Evolutionary conservation across 176 grass and related monocot species (phyloP), one percentile per base, ranked within the genome.

Genomic region (Aegilops tauschii): DNA sequence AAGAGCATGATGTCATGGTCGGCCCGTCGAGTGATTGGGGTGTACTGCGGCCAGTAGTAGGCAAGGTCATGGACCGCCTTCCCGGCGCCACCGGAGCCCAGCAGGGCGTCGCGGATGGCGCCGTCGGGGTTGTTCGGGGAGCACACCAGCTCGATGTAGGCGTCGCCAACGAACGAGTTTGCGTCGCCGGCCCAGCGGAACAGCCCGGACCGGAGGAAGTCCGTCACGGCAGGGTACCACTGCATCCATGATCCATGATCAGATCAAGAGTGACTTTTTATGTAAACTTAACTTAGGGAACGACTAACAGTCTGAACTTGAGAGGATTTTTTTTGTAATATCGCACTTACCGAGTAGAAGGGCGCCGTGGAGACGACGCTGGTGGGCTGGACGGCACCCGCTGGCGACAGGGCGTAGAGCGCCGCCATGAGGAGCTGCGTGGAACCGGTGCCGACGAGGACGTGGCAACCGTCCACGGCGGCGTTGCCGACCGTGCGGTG

Each of bases 1-100:
- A 98, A 98, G 76, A 98, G 91, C 91, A 93, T 95, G 31, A 98
- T 92, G 78, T 95, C 96, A 14, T 95, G 88, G 69, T 88, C 84
- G 0, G 92, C 90, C 1, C n/a, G 77, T 0, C 25, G 54, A 18
- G 82, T 90, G 82, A 98, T 94, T 0, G 96, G 80, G 0, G 96
- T 98, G 83, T 98, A 95, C 14, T 98, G 96, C 31, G 96, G 96
- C 96, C 96, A 98, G 81, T 94, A 94, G 82, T 98, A 98, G 0
- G 92, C 96, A 11, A 98, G 9, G 85, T 98, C 96, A 9, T 98
- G 96, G 76, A 98, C 56, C 1, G 72, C 25, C 12, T 85, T 82
- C 78, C 96, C 92, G 6, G 86, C 63, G 12, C 75, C 40, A 1
- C 92, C 2, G 93, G 96, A 49, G 45, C 45, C 45, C 45, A 49